These are phyloP conservation scores for Aspergillus brunneoviolaceus DNA, from an alignment of 2,329 filamentous ascomycete species.

Conservation along the genomic window DNA sequence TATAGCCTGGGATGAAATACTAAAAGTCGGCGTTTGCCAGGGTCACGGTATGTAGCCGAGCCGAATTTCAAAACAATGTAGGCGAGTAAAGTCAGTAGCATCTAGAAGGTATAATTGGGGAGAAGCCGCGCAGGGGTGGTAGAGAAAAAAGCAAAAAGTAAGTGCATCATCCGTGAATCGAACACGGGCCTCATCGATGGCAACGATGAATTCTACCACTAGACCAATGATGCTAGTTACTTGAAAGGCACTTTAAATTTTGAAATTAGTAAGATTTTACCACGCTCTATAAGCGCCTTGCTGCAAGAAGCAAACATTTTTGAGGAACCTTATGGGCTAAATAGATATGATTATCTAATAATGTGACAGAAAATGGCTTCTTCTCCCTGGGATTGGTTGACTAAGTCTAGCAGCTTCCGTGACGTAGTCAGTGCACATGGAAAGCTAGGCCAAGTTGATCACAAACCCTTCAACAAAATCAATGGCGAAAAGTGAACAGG, in stretches of 20 bases:
- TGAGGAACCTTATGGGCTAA: constrained; percentile 11
- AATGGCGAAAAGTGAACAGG: background rate
- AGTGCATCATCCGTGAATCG: constrained; percentile 49
- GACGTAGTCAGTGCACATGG: background rate
- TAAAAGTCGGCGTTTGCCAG: too few relatives aligned
- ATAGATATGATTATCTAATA: constrained; percentile 18
- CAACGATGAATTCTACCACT: constrained; percentile 49
- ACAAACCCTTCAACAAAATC: background rate
- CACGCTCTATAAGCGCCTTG: constrained; percentile 29
- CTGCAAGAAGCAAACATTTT: constrained; percentile 21
- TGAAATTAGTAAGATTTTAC: too few relatives aligned
- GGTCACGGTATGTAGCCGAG: too few relatives aligned
- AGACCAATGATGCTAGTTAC: constrained; percentile 37
- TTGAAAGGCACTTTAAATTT: too few relatives aligned
- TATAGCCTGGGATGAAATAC: too few relatives aligned
- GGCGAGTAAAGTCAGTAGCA: too few relatives aligned
- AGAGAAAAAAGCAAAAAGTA: background rate
- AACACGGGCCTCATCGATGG: constrained; percentile 50
- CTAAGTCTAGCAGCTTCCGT: background rate
- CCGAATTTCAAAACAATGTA: too few relatives aligned
- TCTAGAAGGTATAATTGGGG: too few relatives aligned
- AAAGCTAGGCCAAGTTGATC: background rate
- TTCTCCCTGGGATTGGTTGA: background rate
- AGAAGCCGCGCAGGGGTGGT: background rate
- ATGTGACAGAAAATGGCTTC: constrained; percentile 4